Conservation (phyloP, 805 yeast genomes). For the Teunomyces cretensis region DNA sequence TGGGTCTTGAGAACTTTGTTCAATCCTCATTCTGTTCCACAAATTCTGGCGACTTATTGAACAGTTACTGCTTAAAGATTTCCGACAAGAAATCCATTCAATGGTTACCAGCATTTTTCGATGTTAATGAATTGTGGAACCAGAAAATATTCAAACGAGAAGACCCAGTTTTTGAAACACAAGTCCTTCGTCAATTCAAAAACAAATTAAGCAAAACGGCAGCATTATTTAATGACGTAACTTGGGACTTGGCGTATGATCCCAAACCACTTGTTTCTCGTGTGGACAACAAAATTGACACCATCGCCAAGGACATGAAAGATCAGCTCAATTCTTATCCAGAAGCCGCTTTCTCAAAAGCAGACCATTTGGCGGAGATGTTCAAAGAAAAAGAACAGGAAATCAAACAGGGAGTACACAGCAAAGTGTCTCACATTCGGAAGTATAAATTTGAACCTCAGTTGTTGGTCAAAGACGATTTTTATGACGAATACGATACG, state of each 20-base stretch:
- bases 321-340: too few species aligned
- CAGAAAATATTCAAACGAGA: not conserved
- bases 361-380: too few species aligned
- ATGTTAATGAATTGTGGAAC: not conserved
- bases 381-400: not conserved
- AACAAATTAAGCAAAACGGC: constrained; percentile 13
- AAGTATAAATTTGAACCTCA: not conserved
- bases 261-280: constrained; percentile 14
- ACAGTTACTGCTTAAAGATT: constrained; percentile 36
- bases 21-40: constrained; percentile 47
- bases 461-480: not conserved
- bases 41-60: constrained; percentile 20
- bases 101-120: constrained; percentile 20
- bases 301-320: too few species aligned
- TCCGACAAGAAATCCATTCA: constrained; percentile 25
- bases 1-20: constrained; percentile 32
- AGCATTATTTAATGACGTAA: constrained; percentile 16
- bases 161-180: constrained; percentile 12
- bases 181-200: constrained; percentile 22
- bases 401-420: not conserved
- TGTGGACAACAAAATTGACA: not conserved
- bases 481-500: not conserved
- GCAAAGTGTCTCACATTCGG: not conserved
- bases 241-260: constrained; percentile 19
- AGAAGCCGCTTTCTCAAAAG: too few species aligned